Base-by-base conservation (phyloP, 208 protist genomes). In the Trypanosoma congolense region DNA sequence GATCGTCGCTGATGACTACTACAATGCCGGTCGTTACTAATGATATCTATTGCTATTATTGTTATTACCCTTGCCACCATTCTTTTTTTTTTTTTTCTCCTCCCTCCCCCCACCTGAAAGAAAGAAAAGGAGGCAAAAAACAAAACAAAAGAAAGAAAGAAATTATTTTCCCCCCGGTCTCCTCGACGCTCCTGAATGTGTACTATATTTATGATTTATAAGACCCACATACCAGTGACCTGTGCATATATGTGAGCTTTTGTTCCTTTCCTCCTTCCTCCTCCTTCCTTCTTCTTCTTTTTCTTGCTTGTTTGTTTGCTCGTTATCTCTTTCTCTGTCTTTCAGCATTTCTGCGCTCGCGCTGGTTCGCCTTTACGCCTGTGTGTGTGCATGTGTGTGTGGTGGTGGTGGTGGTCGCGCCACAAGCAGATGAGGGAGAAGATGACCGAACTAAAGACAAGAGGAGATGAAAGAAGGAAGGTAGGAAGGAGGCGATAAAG, bases 231-330 rank as follows among this genome's bases (percentile, higher is more conserved):
- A n/a, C n/a, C n/a, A n/a, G n/a, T n/a, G n/a, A n/a, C n/a, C n/a
- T n/a, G n/a, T n/a, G n/a, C n/a, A n/a, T n/a, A n/a, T n/a, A n/a
- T n/a, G n/a, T n/a, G n/a, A n/a, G n/a, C n/a, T n/a, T 38, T 38
- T 38, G 33, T 38, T 6, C 12, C 33, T 38, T 6, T 38, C 12
- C 12, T 38, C 12, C 9, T 38, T 6, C 33, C 33, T 16, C 9
- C 12, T 12, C 33, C 33, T 38, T 38, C 12, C 33, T 31, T 53
- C 8, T 35, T n/a, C 24, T 45, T 10, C 26, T 2, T 36, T 36
- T 56, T 61, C 26, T 68, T 50, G 36, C 43, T 33, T 26, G 33
- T 57, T 54, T 48, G 4, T 56, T 60, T 56, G 40, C 31, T 57
- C 49, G 59, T 47, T 42, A 40, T 55, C 25, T 22, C 36, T 29